These are phyloP conservation scores for Botrytis fabae DNA, from an alignment of 2,329 filamentous ascomycete genomes.

Conservation along the genomic window DNA sequence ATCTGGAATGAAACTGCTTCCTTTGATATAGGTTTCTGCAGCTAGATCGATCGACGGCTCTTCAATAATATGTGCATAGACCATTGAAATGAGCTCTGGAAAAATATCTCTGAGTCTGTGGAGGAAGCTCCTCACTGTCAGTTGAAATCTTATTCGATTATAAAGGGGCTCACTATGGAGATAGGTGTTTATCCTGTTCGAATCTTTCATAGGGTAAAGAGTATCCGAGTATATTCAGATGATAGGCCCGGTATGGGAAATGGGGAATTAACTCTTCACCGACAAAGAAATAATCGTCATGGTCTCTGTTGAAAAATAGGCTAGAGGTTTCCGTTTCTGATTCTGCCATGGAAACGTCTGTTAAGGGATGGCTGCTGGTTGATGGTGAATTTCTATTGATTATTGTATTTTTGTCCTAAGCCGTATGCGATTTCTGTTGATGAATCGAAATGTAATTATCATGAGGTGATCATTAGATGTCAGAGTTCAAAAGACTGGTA, in stretches of 20 bases:
- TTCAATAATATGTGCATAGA: background rate
- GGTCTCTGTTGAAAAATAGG: background rate
- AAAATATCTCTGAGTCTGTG: background rate
- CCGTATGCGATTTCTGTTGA: background rate
- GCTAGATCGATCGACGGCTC: background rate
- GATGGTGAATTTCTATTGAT: background rate
- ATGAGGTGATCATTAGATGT: background rate
- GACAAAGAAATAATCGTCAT: background rate
- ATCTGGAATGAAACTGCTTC: background rate
- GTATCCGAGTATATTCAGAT: background rate
- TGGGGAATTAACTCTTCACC: background rate
- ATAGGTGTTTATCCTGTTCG: background rate
- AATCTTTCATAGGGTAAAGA: background rate
- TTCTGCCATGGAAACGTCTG: background rate
- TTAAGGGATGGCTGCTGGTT: background rate
- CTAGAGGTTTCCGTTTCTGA: background rate
- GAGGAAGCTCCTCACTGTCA: background rate
- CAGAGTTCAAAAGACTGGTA: no score
- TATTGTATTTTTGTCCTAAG: background rate
- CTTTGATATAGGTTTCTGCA: background rate
- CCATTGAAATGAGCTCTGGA: background rate
- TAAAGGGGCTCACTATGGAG: background rate
- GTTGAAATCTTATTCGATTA: background rate
- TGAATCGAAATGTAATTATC: background rate
- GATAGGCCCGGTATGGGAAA: background rate